A percentile compares a stretch with the other conserved stretches of the same genome.
These are phyloP conservation scores for Tetrahymena elliotti DNA, from an alignment of 73 alveolate species.

Conservation along the genomic window DNA sequence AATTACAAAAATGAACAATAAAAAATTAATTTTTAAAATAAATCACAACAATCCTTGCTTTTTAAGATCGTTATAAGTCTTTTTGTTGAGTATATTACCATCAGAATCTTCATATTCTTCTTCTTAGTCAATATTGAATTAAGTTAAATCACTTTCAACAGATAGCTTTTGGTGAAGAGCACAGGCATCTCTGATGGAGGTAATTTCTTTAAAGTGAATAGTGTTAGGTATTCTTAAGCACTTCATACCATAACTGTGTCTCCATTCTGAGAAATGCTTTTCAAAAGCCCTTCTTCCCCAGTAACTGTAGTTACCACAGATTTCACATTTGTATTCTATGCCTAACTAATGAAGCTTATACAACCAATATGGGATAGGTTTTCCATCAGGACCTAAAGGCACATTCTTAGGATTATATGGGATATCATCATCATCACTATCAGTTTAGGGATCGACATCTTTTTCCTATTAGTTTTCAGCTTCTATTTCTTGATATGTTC, in stretches of 20 bases:
- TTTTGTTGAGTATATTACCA: conserved; percentile 84
- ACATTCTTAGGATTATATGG: conserved; percentile 91
- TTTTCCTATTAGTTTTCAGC: conserved; percentile 56
- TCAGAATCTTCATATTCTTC: conserved; percentile 94
- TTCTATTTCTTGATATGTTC: background rate
- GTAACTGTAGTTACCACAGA: conserved; percentile 99
- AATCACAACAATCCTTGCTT: conserved; percentile 12
- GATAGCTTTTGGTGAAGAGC: conserved; percentile 92
- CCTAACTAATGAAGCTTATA: conserved; percentile 98
- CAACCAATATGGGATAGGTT: conserved; percentile 99
- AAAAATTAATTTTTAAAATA: no score
- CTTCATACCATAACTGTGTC: conserved; percentile 99
- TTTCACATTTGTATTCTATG: conserved; percentile 98
- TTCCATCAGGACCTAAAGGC: conserved; percentile 99
- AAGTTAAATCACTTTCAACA: conserved; percentile 81
- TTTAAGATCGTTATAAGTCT: conserved; percentile 28
- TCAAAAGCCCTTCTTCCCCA: conserved; percentile 98
- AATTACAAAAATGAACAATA: background rate
- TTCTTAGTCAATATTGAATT: conserved; percentile 94
- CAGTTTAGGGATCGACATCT: conserved; percentile 66
- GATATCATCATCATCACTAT: conserved; percentile 57
- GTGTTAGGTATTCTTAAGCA: conserved; percentile 99
- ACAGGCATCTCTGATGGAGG: conserved; percentile 97
- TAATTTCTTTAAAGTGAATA: conserved; percentile 96
- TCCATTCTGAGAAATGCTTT: conserved; percentile 98